Base-by-base conservation (phyloP, 192 early-diverging fungal species). In the Umbelopsis ramanniana region DNA sequence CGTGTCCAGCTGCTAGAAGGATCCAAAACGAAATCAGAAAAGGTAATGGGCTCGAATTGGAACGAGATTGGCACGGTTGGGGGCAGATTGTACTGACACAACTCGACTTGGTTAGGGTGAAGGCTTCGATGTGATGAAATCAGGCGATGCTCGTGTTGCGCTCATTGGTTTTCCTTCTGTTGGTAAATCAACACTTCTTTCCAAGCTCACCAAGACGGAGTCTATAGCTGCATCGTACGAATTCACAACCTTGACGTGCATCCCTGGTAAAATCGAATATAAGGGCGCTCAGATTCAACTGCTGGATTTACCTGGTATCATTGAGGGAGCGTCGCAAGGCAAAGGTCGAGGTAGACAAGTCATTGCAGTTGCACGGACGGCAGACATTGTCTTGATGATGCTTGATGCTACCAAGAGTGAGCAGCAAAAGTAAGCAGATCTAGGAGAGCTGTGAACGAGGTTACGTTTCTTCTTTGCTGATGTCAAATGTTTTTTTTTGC, bases 151-250 rank as follows among this genome's bases (percentile, higher is more conserved):
- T 17, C 89, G 97, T 52, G 95, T 98, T 66, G 95, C 92, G 2
- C 85, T 98, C 68, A 93, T 98, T 71, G 95, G 97, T 52, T 99
- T 98, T 72, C 98, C 98, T n/a, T 97, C 96, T 8, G 98, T 98
- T 14, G 98, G 98, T 67, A 98, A 99, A 79, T 97, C 95, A n/a
- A 99, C 98, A 4, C 83, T 98, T 68, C 84, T 98, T 14, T 91
- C 88, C 76, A 97, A 94, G 71, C 79, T 95, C 24, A 99, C 98
- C 9, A 92, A 94, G 46, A 96, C 96, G 6, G 90, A 95, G 72
- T 95, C 94, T 8, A 95, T 92, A 67, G 93, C 89, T 47, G 94
- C 91, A 68, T 89, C 86, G 67, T 93, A 96, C 67, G 96, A 98
- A 80, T 98, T 99, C 85, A 99, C 97, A 37, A 99, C 97, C 0